A percentile compares a stretch with the other conserved stretches of the same genome.
phyloP scores from a whole-genome alignment of 2,329 filamentous ascomycete genomes.

The Claviceps capensis region DNA sequence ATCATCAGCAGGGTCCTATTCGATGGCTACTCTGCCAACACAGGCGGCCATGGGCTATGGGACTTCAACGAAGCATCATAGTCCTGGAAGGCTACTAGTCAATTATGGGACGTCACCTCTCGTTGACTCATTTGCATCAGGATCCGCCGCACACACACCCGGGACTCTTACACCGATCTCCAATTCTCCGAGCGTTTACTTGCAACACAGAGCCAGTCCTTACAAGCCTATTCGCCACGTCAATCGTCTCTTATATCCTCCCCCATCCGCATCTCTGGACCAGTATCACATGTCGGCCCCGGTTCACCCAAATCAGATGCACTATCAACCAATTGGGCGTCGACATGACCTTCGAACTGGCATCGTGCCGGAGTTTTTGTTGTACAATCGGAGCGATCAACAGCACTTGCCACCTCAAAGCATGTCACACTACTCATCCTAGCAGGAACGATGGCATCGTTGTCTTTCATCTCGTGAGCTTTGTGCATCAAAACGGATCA shows the following conservation, averaged over 20 bases:
- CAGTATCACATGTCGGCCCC: constrained; percentile 49
- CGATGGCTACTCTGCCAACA: constrained; percentile 8
- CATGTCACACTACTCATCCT: constrained; percentile 19
- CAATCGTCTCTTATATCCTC: constrained; percentile 80
- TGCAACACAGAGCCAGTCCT: constrained; percentile 79
- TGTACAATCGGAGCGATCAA: constrained; percentile 21
- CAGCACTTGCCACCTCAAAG: constrained; percentile 14
- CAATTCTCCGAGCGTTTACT: constrained; percentile 75
- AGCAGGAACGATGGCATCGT: constrained; percentile 14
- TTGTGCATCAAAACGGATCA: too few relatives aligned
- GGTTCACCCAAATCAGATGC: constrained; percentile 59
- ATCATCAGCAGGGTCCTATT: constrained; percentile 9
- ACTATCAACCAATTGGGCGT: constrained; percentile 66
- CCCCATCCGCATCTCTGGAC: constrained; percentile 66
- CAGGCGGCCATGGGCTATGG: constrained; percentile 27
- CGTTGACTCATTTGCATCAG: constrained; percentile 44
- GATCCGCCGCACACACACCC: constrained; percentile 43
- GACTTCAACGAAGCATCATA: constrained; percentile 40
- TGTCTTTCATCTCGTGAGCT: neutral
- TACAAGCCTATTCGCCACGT: constrained; percentile 85
- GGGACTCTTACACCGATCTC: constrained; percentile 48
- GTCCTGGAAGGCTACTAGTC: constrained; percentile 31
- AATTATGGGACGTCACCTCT: constrained; percentile 49
- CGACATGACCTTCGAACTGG: constrained; percentile 54
- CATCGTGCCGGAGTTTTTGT: constrained; percentile 50